Base-by-base conservation (phyloP, 495 filamentous ascomycete species). In the Thermothielavioides terrestris region DNA sequence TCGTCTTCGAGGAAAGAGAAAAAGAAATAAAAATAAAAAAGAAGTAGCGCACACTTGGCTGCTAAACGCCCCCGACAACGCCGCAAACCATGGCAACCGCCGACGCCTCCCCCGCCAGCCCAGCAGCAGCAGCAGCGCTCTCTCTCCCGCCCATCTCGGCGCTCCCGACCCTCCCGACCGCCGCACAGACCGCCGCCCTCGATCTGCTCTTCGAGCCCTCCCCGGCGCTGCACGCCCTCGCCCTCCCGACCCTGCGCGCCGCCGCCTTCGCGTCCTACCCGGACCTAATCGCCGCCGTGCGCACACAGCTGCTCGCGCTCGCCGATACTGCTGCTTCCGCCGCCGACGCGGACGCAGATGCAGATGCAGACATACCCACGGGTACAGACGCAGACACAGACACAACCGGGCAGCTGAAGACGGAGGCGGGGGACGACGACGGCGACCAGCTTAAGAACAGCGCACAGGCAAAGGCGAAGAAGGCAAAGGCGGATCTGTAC, bases 191-290 rank as follows among this genome's bases (percentile, higher is more conserved):
- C 39, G 66, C 75, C 15, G 73, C 86, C 42, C 83, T 95, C 42
- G 86, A 94, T 67, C 73, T 76, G 6, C 85, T 96, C 41, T 97
- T 96, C 69, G 91, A 97, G 59, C 84, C 91, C 12, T 88, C 82
- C 14, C 66, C 78, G 8, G 78, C 84, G 25, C 76, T 96, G 3
- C 86, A 89, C 62, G 71, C 76, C 20, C 73, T 95, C 40, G 80
- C 82, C 46, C 60, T 86, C 18, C 81, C 85, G 2, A 64, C 81
- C 10, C 74, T 94, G 12, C 76, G 75, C 46, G 72, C 75, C n/a
- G 71, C 77, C 35, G 67, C 68, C 3, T 91, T 89, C 70, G 50
- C 68, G 9, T 66, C 60, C 15, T 69, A 63, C 52, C 22, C 28
- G 12, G 53, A 57, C 46, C 55, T 62, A 1, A 63, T 70, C 50